Conservation (phyloP, 208 protist species). For the Phytomonas francai region DNA sequence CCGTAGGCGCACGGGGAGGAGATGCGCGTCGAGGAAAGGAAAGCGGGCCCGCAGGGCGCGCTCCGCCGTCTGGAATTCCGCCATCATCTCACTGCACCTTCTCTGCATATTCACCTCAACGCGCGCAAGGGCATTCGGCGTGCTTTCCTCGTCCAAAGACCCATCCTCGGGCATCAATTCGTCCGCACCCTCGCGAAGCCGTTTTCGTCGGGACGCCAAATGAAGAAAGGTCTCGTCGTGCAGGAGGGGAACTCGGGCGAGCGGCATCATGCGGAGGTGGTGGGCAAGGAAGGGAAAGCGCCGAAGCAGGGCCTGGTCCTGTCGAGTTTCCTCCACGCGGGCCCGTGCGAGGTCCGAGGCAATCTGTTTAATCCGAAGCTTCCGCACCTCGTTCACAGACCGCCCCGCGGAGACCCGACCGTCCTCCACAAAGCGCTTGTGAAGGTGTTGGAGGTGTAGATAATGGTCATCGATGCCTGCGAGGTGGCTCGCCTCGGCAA, state of each 20-base stretch:
- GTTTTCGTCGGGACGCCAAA: slow-evolving; percentile 23
- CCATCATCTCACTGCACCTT: slow-evolving; percentile 27
- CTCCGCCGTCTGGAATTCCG: slow-evolving; percentile 22
- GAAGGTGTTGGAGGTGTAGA: slow-evolving; percentile 34
- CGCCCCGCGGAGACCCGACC: slow-evolving; percentile 15
- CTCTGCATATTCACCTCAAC: slow-evolving; percentile 41
- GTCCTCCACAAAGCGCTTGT: slow-evolving; percentile 15
- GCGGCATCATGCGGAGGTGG: slow-evolving; percentile 11
- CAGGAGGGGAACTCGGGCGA: slow-evolving; percentile 23
- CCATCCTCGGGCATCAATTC: slow-evolving; percentile 32
- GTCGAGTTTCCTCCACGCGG: slow-evolving; percentile 16
- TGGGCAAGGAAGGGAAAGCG: slow-evolving; percentile 37
- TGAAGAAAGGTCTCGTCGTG: slow-evolving; percentile 31
- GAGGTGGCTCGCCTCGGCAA: slow-evolving; percentile 13
- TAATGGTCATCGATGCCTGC: slow-evolving; percentile 37
- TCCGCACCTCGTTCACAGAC: slow-evolving; percentile 30
- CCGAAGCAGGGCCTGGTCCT: slow-evolving; percentile 19
- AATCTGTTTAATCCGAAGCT: slow-evolving; percentile 34
- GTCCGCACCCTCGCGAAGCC: slow-evolving; percentile 44
- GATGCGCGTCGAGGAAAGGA: slow-evolving; percentile 24
- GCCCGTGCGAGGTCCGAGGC: slow-evolving; percentile 20
- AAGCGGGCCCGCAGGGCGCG: slow-evolving; percentile 22
- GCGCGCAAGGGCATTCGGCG: too few relatives aligned
- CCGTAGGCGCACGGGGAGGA: slow-evolving; percentile 29
- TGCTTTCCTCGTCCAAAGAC: slow-evolving; percentile 21